These are phyloP conservation scores for Tolypocladium pustulatum DNA, from an alignment of 2,329 filamentous ascomycete species.

Conservation along the genomic window DNA sequence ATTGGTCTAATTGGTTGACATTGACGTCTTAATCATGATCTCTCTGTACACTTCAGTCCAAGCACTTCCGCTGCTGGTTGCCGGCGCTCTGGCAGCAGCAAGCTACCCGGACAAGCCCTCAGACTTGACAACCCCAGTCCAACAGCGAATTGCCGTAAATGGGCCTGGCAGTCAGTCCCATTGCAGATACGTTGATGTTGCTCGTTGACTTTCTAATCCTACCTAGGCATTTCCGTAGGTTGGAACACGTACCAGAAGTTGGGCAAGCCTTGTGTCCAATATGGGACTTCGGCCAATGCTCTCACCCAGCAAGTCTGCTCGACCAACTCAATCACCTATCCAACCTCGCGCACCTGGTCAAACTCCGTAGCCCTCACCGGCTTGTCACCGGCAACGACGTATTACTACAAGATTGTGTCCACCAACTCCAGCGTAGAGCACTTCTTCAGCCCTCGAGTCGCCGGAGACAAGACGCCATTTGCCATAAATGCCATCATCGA, in stretches of 20 bases:
- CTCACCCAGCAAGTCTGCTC: conserved; percentile 34
- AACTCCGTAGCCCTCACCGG: conserved; percentile 35
- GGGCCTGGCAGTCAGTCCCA: conserved; percentile 32
- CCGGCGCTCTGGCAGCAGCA: conserved; percentile 1
- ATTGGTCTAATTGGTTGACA: background rate
- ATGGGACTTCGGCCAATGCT: conserved; percentile 30
- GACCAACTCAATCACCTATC: conserved; percentile 35
- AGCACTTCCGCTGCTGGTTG: background rate
- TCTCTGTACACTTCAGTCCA: background rate
- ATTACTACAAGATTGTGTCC: conserved; percentile 50
- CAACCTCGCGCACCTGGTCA: conserved; percentile 41
- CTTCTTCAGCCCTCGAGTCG: conserved; percentile 40
- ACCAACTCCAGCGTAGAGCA: conserved; percentile 42
- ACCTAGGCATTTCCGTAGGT: conserved; percentile 38
- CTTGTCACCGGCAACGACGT: conserved; percentile 40
- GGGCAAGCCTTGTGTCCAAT: conserved; percentile 36
- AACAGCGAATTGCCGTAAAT: conserved; percentile 41
- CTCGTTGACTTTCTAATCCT: background rate
- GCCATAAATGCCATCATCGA: conserved; percentile 37
- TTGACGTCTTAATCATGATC: background rate
- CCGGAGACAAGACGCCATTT: conserved; percentile 46
- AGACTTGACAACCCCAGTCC: conserved; percentile 41
- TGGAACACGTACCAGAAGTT: conserved; percentile 46
- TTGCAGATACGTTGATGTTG: background rate
- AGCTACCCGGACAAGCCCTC: conserved; percentile 34